Evolutionary conservation across 78 protist genomes (phyloP).

Genomic region (Acrasis kona): DNA sequence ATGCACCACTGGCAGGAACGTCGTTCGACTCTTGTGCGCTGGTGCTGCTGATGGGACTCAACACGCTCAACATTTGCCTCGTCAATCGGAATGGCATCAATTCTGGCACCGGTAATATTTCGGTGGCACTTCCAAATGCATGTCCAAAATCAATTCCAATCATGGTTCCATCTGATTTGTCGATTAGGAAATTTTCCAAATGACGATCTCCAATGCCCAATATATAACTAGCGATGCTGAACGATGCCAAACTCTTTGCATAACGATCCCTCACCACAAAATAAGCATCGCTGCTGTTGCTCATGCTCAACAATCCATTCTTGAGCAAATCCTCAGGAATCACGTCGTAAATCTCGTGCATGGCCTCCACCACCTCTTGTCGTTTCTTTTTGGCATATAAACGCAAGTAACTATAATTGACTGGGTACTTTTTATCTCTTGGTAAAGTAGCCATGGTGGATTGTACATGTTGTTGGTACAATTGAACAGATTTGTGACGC

Average conservation of each 20-base stretch:
- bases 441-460: neutral
- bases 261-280: conserved; percentile 39
- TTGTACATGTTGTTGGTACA: neutral
- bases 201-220: conserved; percentile 92
- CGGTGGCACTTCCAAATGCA: conserved; percentile 88
- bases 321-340: conserved; percentile 33
- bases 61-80: conserved; percentile 39
- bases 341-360: neutral
- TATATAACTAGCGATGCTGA: conserved; percentile 50
- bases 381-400: neutral
- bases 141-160: conserved; percentile 95
- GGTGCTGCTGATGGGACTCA: neutral
- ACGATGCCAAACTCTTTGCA: conserved; percentile 52
- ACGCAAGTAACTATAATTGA: too few species aligned
- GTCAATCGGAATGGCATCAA: conserved; percentile 88
- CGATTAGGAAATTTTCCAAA: conserved; percentile 69
- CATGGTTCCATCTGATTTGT: conserved; percentile 38
- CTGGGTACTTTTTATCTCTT: too few species aligned
- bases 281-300: conserved; percentile 45
- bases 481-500: neutral
- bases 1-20: neutral
- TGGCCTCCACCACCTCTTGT: neutral
- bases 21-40: neutral
- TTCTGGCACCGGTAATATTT: conserved; percentile 79
- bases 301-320: conserved; percentile 28